Base-by-base conservation (phyloP, 441 rosid genomes). In the Bruguiera hainesii region DNA sequence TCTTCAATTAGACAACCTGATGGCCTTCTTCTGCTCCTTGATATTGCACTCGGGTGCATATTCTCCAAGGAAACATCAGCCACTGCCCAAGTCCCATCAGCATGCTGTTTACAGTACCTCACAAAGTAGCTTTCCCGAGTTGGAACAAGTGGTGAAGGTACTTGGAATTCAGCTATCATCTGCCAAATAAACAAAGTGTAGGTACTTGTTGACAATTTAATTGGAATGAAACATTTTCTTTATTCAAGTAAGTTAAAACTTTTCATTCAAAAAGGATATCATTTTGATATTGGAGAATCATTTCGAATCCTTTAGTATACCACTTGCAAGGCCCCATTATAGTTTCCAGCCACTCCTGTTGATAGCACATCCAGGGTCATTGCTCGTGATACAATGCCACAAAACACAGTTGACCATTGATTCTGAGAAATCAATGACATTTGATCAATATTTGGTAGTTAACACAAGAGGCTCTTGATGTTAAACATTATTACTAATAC, bases 251-350 rank as follows among this genome's bases (percentile, higher is more conserved):
- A 18, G 6, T 4, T 18, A 23, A 23, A 23, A 8, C 19, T 16
- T 16, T 21, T n/a, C 19, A 39, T 9, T 61, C 48, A 23, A 18
- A 46, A 25, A 42, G 25, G 7, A 23, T 2, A 16, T n/a, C 39
- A 31, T 3, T 20, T 42, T 13, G 18, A 3, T 53, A 23, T 26
- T 53, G 58, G 15, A 53, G 58, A 23, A 23, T 21, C 6, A 20
- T 26, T 11, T 20, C 29, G 23, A 1, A 30, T 6, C 59, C 42
- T 30, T 33, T 8, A 71, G 37, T 7, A 20, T 86, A 96, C 99
- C 97, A 96, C 97, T 96, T 96, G 98, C 64, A 96, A 79, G 49
- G 98, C 97, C 66, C 99, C 99, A 74, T 96, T 90, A 77, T 87
- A 89, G 85, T 96, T 90, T 51, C 96, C 99, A 31, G 96, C 99